These are phyloP conservation scores for Hordeum vulgare DNA, from an alignment of 176 grass and related monocot genomes.

Conservation along the genomic window MorexV3_pseudomolecules_assembly NC_058519.1:479727813-479728312, in stretches of 20 bases:
- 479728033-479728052: neutral
- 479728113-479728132: conserved; percentile 39
- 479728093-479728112: conserved; percentile 8
- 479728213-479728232: conserved; percentile 46
- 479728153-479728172: conserved; percentile 67
- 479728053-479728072: neutral
- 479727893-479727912: neutral
- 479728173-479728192: conserved; percentile 94
- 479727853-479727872: neutral
- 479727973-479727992: conserved; percentile 75
- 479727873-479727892: neutral
- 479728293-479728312: neutral
- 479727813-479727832: conserved; percentile 2
- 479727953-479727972: conserved; percentile 84
- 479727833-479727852: neutral
- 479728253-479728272: neutral
- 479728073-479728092: neutral
- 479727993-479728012: conserved; percentile 98
- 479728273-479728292: neutral
- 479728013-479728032: conserved; percentile 87
- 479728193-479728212: conserved; percentile 99
- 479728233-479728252: neutral
- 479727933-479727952: conserved; percentile 76
- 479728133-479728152: conserved; percentile 96
- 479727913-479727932: conserved; percentile 18